Percentiles rank a stretch among this genome's conserved stretches.
Evolutionary conservation across 441 rosid species (phyloP).

Genomic region (Erysimum pusillum): DNA sequence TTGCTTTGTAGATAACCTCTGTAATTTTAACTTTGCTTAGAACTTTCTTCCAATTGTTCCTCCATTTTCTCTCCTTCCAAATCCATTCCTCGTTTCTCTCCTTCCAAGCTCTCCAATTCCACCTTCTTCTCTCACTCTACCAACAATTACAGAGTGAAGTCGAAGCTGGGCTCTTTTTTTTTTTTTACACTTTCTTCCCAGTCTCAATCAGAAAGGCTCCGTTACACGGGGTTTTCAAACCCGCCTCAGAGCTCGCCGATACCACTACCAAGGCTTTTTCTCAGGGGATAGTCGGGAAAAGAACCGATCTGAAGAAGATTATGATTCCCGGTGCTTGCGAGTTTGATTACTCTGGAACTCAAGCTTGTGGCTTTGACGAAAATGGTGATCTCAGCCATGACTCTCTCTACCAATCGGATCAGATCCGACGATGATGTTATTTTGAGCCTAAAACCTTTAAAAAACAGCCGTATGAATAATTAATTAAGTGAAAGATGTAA

Average conservation of each 20-base stretch:
- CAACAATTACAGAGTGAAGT: slow-evolving; percentile 21
- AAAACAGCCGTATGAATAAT: no score
- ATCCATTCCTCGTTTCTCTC: slow-evolving; percentile 35
- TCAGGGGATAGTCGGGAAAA: slow-evolving; percentile 50
- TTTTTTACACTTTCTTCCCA: slow-evolving; percentile 43
- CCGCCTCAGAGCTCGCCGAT: slow-evolving; percentile 38
- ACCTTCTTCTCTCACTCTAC: slow-evolving; percentile 46
- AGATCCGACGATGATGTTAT: no score
- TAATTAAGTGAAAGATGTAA: no score
- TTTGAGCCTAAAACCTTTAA: no score
- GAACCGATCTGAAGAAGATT: slow-evolving; percentile 89
- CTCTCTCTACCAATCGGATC: no score
- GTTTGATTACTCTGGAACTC: slow-evolving; percentile 96
- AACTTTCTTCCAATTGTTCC: slow-evolving; percentile 46
- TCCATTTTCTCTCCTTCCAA: slow-evolving; percentile 41
- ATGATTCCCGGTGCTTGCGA: slow-evolving; percentile 94
- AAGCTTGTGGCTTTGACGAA: slow-evolving; percentile 58
- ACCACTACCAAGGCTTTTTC: slow-evolving; percentile 16
- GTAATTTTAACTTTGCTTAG: slow-evolving; percentile 42
- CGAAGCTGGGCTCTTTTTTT: slow-evolving; percentile 6
- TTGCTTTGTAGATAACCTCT: no score
- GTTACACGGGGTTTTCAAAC: slow-evolving; percentile 33
- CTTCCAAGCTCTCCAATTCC: slow-evolving; percentile 33
- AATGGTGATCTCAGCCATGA: no score
- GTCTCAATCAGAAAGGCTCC: slow-evolving; percentile 45